phyloP scores from a whole-genome alignment of 2,329 filamentous ascomycete genomes.

The Pseudogymnoascus sp. region DNA sequence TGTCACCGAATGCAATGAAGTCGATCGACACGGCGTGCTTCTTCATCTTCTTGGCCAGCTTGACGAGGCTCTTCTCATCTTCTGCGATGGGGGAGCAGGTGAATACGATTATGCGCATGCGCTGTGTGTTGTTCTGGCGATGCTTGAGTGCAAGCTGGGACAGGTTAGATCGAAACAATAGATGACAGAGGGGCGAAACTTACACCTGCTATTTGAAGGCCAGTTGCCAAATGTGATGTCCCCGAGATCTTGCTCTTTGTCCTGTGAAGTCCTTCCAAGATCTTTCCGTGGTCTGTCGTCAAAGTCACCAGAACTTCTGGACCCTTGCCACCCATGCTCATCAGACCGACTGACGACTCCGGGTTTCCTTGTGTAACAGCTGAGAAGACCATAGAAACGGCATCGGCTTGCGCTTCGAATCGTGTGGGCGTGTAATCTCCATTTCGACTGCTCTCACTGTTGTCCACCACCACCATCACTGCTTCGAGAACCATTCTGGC shows the following conservation, averaged over 20 bases:
- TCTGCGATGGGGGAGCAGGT: slow-evolving; percentile 89
- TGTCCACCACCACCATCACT: slow-evolving; percentile 99
- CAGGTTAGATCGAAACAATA: slow-evolving; percentile 18
- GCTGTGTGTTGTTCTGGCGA: slow-evolving; percentile 93
- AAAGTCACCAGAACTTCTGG: slow-evolving; percentile 94
- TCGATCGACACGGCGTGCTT: slow-evolving; percentile 93
- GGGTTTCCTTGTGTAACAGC: slow-evolving; percentile 92
- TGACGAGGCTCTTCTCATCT: slow-evolving; percentile 78
- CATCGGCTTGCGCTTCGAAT: slow-evolving; percentile 94
- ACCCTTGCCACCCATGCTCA: slow-evolving; percentile 98
- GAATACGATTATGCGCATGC: slow-evolving; percentile 94
- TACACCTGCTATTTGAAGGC: slow-evolving; percentile 92
- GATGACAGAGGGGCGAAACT: slow-evolving; percentile 29
- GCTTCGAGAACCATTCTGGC: slow-evolving; percentile 94
- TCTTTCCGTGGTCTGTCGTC: slow-evolving; percentile 92
- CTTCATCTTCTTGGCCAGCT: slow-evolving; percentile 97
- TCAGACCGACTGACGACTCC: slow-evolving; percentile 92
- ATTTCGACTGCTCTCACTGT: slow-evolving; percentile 97
- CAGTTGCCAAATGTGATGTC: slow-evolving; percentile 78
- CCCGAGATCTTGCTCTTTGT: slow-evolving; percentile 89
- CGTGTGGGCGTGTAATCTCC: slow-evolving; percentile 86
- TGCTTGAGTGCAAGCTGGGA: slow-evolving; percentile 87
- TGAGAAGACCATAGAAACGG: slow-evolving; percentile 90
- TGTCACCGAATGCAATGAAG: slow-evolving; percentile 89
- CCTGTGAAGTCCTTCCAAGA: slow-evolving; percentile 82